Base-by-base conservation (phyloP, 2,329 filamentous ascomycete species). In the Aspergillus sp. region DNA sequence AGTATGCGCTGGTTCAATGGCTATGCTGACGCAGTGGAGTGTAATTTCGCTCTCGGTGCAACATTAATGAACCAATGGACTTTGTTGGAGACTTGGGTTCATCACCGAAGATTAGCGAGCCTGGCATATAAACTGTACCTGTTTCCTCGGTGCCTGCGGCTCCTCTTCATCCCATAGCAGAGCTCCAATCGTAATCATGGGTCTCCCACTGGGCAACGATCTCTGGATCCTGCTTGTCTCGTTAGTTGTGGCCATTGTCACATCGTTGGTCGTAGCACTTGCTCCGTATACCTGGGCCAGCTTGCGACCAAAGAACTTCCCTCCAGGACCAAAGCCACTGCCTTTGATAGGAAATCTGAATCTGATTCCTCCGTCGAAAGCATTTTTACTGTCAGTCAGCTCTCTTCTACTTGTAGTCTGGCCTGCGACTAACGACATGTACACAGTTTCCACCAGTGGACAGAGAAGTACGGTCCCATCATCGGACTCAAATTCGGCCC, bases 241-340 rank as follows among this genome's bases (percentile, higher is more conserved):
- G 6, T n/a, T 31, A 3, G 2, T 41, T 14, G 37, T 41, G 3
- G 50, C 25, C 7, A n/a, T 33, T n/a, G 3, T 53, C 19, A n/a
- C 27, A 21, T 25, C 40, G 3, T 21, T 35, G 9, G 19, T 53
- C 15, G 52, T 27, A 23, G 51, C 52, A 3, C 19, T 54, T 9
- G 52, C 21, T n/a, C 52, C 52, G 33, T 54, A 54, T 47, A 31
- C 41, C 31, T 54, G 52, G 52, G 52, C 52, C 9, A 54, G 52
- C 23, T 9, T 37, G 43, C 52, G 52, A 27, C 52, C 52, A 6
- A 54, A 21, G 52, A 46, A 39, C 43, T 54, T 54, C 21, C 52
- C 52, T 6, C 43, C 52, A 40, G 52, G 52, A n/a, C 52, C 52
- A 14, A 47, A 19, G 43, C 31, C 52, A 17, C 31, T 54, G 23